Percentiles rank a stretch among this genome's conserved stretches.
phyloP scores from a whole-genome alignment of 1,284 basidiomycete genomes.

The Pseudozyma flocculosa region DNA sequence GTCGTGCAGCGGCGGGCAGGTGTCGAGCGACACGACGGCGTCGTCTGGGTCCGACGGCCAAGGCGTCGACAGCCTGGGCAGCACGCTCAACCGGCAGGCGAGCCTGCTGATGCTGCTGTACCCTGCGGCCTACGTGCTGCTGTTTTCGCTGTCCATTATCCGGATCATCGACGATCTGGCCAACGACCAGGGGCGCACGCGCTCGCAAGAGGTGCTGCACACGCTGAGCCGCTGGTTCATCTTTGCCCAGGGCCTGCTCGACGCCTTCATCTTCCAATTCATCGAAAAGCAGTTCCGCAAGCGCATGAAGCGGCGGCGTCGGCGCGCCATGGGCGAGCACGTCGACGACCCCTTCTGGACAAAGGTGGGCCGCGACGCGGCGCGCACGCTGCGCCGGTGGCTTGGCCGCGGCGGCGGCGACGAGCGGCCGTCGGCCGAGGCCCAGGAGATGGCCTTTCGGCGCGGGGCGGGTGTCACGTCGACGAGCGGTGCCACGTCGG shows the following conservation, averaged over 20 bases:
- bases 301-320: conserved; percentile 39
- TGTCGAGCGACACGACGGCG: conserved; percentile 14
- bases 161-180: conserved; percentile 36
- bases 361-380: conserved; percentile 8
- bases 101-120: conserved; percentile 44
- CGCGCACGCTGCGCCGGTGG: background rate
- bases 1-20: conserved; percentile 6
- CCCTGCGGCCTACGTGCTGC: conserved; percentile 39
- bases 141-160: conserved; percentile 46
- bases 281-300: conserved; percentile 43
- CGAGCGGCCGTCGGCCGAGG: too few species aligned
- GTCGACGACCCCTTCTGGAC: conserved; percentile 17
- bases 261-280: conserved; percentile 51
- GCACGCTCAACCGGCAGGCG: conserved; percentile 48
- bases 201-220: conserved; percentile 32
- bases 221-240: conserved; percentile 38
- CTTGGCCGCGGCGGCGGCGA: too few species aligned
- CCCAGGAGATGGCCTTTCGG: too few species aligned
- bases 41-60: conserved; percentile 22
- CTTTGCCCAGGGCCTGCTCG: conserved; percentile 48
- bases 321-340: conserved; percentile 37
- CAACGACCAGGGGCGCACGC: conserved; percentile 8
- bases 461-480: too few species aligned
- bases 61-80: conserved; percentile 43
- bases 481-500: too few species aligned